Conservation (phyloP, 148 eudicot species). For the Fallopia convolvulus region DNA sequence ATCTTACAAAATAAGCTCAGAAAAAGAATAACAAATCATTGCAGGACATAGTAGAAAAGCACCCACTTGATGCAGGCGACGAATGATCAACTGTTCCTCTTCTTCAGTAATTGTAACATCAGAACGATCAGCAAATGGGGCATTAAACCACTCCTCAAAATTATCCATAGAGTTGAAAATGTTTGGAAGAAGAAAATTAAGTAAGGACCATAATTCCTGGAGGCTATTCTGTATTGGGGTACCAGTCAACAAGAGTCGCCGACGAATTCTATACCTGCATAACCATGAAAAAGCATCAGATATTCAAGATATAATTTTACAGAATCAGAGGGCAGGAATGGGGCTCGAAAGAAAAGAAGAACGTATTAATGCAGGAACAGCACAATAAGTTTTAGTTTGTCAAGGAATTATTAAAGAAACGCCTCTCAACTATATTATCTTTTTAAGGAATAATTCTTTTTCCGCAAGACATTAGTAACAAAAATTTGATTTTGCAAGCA, state of each 20-base stretch:
- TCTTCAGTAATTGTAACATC: slow-evolving; percentile 87
- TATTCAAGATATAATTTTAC: not conserved
- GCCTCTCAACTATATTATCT: not conserved
- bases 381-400: not conserved
- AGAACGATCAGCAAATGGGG: slow-evolving; percentile 89
- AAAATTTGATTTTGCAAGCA: not conserved
- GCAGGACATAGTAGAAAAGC: slow-evolving; percentile 8
- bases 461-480: not conserved
- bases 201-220: slow-evolving; percentile 92
- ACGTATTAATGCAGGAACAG: not conserved
- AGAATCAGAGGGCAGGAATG: slow-evolving; percentile 1
- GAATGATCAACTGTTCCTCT: slow-evolving; percentile 88
- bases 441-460: not conserved
- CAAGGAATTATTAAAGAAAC: not conserved
- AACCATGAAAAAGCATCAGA: not conserved
- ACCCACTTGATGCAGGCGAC: slow-evolving; percentile 90
- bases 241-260: slow-evolving; percentile 87
- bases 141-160: slow-evolving; percentile 99
- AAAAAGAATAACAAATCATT: not conserved
- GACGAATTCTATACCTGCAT: slow-evolving; percentile 72
- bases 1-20: slow-evolving; percentile 9
- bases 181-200: slow-evolving; percentile 92
- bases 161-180: slow-evolving; percentile 90
- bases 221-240: slow-evolving; percentile 98
- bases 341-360: not conserved